A percentile compares a stretch with the other conserved stretches of the same genome.
Evolutionary conservation across 2,329 filamentous ascomycete genomes (phyloP).

Genomic region (Trichoderma simmonsii): DNA sequence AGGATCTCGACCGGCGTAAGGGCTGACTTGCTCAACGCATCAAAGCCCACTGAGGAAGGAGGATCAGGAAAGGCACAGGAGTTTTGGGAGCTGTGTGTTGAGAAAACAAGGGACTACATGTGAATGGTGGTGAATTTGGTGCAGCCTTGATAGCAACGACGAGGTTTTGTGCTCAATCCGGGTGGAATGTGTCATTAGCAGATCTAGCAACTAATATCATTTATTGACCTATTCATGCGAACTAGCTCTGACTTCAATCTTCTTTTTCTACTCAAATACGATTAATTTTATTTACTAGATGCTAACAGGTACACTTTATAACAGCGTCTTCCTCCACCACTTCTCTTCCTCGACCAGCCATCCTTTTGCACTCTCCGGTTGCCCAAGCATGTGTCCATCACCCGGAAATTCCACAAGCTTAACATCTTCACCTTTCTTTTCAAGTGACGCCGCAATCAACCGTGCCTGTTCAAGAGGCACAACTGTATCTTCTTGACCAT

Average conservation of each 20-base stretch:
- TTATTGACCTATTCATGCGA: neutral
- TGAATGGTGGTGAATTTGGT: neutral
- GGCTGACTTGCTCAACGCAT: conserved; percentile 29
- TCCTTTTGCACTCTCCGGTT: conserved; percentile 37
- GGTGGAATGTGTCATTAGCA: neutral
- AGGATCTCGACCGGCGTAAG: conserved; percentile 23
- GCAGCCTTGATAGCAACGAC: neutral
- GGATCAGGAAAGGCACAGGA: conserved; percentile 27
- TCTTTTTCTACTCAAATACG: neutral
- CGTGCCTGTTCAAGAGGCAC: conserved; percentile 57
- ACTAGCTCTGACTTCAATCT: neutral
- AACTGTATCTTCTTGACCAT: conserved; percentile 54
- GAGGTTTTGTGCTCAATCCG: neutral
- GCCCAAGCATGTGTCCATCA: conserved; percentile 50
- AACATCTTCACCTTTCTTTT: conserved; percentile 41
- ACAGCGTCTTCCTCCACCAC: conserved; percentile 44
- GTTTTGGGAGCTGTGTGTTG: conserved; percentile 32
- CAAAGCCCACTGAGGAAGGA: conserved; percentile 26
- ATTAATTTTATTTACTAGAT: neutral
- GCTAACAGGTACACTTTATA: conserved; percentile 20
- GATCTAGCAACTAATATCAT: neutral
- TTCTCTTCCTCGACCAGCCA: conserved; percentile 44
- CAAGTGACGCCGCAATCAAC: conserved; percentile 48
- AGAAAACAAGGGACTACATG: conserved; percentile 16
- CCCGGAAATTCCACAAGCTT: conserved; percentile 46